phyloP scores from a whole-genome alignment of 2,329 filamentous ascomycete genomes.

The Sclerotinia sclerotiorum region DNA sequence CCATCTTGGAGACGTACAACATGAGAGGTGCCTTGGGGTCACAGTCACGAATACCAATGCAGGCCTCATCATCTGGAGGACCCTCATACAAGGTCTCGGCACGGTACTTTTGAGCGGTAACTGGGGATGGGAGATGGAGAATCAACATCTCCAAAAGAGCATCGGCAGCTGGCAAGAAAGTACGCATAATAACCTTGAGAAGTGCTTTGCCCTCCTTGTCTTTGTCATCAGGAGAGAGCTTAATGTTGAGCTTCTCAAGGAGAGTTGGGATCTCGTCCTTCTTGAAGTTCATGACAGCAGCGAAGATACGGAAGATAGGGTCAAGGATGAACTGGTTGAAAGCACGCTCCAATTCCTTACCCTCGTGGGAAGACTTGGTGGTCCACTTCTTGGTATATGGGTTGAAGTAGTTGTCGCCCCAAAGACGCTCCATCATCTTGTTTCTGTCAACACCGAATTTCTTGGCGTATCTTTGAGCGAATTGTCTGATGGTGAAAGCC shows the following conservation, averaged over 20 bases:
- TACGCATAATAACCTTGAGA: constrained; percentile 97
- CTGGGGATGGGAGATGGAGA: constrained; percentile 94
- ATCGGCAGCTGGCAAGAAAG: constrained; percentile 97
- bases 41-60: constrained; percentile 97
- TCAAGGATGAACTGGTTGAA: constrained; percentile 99
- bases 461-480: constrained; percentile 94
- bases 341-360: constrained; percentile 90
- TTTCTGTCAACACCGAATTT: constrained; percentile 99
- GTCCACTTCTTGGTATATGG: constrained; percentile 99
- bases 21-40: constrained; percentile 98
- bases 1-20: constrained; percentile 99
- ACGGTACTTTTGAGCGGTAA: constrained; percentile 96
- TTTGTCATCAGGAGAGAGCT: constrained; percentile 82
- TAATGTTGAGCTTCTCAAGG: constrained; percentile 91
- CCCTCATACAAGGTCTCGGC: constrained; percentile 98
- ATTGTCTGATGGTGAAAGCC: constrained; percentile 99
- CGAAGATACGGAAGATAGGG: constrained; percentile 99
- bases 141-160: constrained; percentile 99
- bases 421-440: constrained; percentile 99
- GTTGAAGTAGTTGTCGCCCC: constrained; percentile 99
- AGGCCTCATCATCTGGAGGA: constrained; percentile 86
- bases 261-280: constrained; percentile 84
- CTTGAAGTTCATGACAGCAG: constrained; percentile 97
- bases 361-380: constrained; percentile 78
- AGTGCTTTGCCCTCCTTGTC: constrained; percentile 96